phyloP scores from a whole-genome alignment of 1,284 basidiomycete species.

The Malassezia obtusa region DNA sequence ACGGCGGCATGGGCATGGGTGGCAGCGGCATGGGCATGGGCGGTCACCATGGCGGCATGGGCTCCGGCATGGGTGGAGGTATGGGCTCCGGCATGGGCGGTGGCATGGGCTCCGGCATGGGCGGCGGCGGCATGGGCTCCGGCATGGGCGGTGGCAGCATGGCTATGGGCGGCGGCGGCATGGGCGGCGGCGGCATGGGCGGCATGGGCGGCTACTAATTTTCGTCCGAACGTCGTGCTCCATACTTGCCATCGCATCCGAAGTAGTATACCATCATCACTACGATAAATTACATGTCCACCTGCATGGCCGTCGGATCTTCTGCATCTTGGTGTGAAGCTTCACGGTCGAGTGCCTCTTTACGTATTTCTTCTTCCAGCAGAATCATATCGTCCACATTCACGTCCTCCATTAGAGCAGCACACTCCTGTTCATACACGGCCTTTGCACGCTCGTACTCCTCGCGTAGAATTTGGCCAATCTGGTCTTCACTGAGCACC shows the following conservation, averaged over 20 bases:
- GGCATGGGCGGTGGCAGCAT: conserved; percentile 2
- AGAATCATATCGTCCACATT: conserved; percentile 16
- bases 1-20: conserved; percentile 11
- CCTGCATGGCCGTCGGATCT: not conserved
- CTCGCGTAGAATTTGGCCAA: conserved; percentile 14
- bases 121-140: not conserved
- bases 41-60: conserved; percentile 1
- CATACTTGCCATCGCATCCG: not conserved
- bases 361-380: conserved; percentile 19
- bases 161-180: conserved; percentile 6
- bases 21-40: not conserved
- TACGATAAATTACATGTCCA: not conserved
- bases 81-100: not conserved
- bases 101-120: conserved; percentile 1
- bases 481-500: conserved; percentile 6
- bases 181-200: not conserved
- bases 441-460: conserved; percentile 15
- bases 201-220: conserved; percentile 1
- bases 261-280: not conserved
- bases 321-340: no score
- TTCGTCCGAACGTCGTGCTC: no score
- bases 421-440: conserved; percentile 2
- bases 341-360: no score
- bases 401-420: conserved; percentile 6
- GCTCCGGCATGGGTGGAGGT: conserved; percentile 3